A percentile compares a stretch with the other conserved stretches of the same genome.
phyloP scores from a whole-genome alignment of 2,329 filamentous ascomycete species.

The Podosphaera fusca region DNA sequence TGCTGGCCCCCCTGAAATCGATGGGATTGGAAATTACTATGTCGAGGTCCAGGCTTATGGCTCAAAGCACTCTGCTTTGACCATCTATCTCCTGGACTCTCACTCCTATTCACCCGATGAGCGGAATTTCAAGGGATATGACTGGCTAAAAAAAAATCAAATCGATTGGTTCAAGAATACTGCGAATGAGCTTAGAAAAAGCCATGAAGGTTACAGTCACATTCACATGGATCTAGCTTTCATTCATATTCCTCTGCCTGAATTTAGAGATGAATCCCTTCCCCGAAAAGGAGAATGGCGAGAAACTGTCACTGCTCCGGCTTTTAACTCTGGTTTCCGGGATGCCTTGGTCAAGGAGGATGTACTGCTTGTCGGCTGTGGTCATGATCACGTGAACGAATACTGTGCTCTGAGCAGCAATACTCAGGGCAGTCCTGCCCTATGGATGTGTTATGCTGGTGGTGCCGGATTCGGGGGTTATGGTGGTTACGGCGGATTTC shows the following conservation, averaged over 20 bases:
- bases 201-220: constrained; percentile 66
- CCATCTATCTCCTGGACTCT: constrained; percentile 84
- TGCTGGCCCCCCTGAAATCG: constrained; percentile 60
- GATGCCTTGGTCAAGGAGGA: constrained; percentile 72
- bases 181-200: constrained; percentile 47
- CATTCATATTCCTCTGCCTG: constrained; percentile 87
- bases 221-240: constrained; percentile 92
- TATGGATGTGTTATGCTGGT: constrained; percentile 98
- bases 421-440: constrained; percentile 27
- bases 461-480: constrained; percentile 87
- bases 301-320: constrained; percentile 69
- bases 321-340: constrained; percentile 79
- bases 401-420: constrained; percentile 52
- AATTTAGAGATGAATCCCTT: constrained; percentile 46
- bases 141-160: constrained; percentile 88
- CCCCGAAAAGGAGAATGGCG: constrained; percentile 47
- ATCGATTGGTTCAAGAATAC: constrained; percentile 86
- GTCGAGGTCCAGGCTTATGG: constrained; percentile 71
- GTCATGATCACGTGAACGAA: constrained; percentile 93
- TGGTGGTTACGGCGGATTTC: constrained; percentile 68
- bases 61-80: constrained; percentile 71
- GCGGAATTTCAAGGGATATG: constrained; percentile 71
- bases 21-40: constrained; percentile 86
- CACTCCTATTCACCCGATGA: constrained; percentile 85
- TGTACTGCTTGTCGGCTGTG: constrained; percentile 69